Evolutionary conservation across 345 rosid genomes (phyloP).

Genomic region (Nephelium lappaceum): DNA sequence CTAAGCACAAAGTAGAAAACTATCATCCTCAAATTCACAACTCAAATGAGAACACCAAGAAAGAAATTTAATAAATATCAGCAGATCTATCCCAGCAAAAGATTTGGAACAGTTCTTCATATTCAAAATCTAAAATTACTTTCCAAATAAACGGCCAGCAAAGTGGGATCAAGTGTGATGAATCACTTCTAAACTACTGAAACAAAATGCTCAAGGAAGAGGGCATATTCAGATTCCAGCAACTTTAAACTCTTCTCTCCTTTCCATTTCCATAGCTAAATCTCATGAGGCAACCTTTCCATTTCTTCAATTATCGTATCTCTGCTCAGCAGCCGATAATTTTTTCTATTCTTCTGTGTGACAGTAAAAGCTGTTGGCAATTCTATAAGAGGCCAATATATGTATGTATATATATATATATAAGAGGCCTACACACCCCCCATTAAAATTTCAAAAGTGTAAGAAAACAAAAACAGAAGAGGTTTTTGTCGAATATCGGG

Average conservation of each 20-base stretch:
- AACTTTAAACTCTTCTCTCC: neutral
- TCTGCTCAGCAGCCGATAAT: neutral
- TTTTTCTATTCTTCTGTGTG: neutral
- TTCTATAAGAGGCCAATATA: too few species aligned
- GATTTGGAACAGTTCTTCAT: neutral
- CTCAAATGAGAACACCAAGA: neutral
- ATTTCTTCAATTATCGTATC: neutral
- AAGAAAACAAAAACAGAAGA: too few species aligned
- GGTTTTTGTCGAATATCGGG: too few species aligned
- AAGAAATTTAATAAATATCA: neutral
- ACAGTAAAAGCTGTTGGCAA: too few species aligned
- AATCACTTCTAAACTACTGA: too few species aligned
- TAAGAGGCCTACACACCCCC: too few species aligned
- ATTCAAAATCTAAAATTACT: neutral
- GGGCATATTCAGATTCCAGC: neutral
- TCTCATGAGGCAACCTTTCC: neutral
- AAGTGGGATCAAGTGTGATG: neutral
- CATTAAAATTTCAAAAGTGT: too few species aligned
- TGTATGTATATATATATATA: too few species aligned
- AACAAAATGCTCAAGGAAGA: neutral
- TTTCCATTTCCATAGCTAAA: neutral
- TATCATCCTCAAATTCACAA: neutral
- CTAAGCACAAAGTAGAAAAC: neutral
- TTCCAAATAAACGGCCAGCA: neutral
- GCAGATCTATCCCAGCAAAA: neutral